Base-by-base conservation (phyloP, 2,329 filamentous ascomycete genomes). In the Magnaporthiopsis rhizophila region DNA sequence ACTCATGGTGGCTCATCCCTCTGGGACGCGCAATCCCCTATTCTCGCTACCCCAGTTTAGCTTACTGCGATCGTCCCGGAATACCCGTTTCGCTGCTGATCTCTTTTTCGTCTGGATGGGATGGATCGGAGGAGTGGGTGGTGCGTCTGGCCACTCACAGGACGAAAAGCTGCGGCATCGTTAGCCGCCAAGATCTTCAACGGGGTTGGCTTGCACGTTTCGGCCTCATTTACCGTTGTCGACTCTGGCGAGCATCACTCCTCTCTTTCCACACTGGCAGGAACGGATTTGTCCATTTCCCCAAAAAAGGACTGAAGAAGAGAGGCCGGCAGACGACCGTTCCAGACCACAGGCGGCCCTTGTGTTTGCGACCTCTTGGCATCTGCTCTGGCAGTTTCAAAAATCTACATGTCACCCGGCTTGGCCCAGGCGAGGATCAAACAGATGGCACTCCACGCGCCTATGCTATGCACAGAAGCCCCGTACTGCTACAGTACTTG, bases 351-450 rank as follows among this genome's bases (percentile, higher is more conserved):
- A 8, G 45, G 45, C 45, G 45, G 45, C 45, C 30, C 21, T n/a
- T n/a, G 45, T n/a, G 45, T 21, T 45, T 21, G 45, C 45, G n/a
- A 53, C 21, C 3, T 53, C 45, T 53, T 53, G 45, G 45, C 45
- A 24, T 21, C 45, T 53, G 45, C 21, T 53, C 45, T 53, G 45
- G 21, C 18, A 53, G 45, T 53, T 53, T 53, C 45, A 53, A 53
- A 53, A 53, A 7, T 24, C 18, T 24, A 11, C 45, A n/a, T 21
- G 30, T 58, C 57, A 58, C n/a, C n/a, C 57, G 24, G 26, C 57
- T 58, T 58, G 57, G 57, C 57, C 30, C 57, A 24, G 3, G 57
- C 57, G 57, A 58, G 57, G 57, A 58, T 58, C 57, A 58, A 58
- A 58, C 57, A 7, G 26, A 26, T 21, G 8, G 3, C 7, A 18